phyloP scores from a whole-genome alignment of 2,329 filamentous ascomycete genomes.

The Epichloe sylvatica region DNA sequence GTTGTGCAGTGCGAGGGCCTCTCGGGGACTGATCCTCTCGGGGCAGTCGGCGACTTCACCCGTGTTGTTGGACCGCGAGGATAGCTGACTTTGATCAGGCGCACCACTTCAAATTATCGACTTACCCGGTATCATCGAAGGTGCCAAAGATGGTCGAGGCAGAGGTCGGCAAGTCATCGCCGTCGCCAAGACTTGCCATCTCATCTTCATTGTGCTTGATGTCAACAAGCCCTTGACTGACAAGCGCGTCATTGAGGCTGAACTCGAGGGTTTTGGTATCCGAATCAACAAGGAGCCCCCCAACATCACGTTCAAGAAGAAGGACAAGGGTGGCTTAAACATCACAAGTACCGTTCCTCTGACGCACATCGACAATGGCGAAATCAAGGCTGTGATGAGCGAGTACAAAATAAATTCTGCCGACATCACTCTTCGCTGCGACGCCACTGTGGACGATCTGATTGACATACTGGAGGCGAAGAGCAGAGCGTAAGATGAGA shows the following conservation, averaged over 20 bases:
- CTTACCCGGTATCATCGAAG: constrained; percentile 95
- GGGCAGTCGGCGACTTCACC: neutral
- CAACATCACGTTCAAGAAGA: constrained; percentile 99
- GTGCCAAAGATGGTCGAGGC: constrained; percentile 95
- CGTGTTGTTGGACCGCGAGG: neutral
- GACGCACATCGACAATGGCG: constrained; percentile 83
- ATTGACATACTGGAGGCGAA: constrained; percentile 94
- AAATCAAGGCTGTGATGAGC: constrained; percentile 95
- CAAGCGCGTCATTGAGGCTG: constrained; percentile 87
- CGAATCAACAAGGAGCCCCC: constrained; percentile 93
- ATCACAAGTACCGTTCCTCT: constrained; percentile 91
- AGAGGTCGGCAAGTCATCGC: constrained; percentile 97
- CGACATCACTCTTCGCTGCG: constrained; percentile 93
- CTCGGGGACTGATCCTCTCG: no score
- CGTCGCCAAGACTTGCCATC: constrained; percentile 93
- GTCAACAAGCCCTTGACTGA: constrained; percentile 97
- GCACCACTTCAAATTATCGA: constrained; percentile 97
- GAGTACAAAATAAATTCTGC: constrained; percentile 95
- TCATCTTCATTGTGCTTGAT: constrained; percentile 97
- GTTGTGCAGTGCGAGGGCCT: constrained; percentile 6
- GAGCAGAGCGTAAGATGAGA: constrained; percentile 41
- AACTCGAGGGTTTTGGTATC: constrained; percentile 94
- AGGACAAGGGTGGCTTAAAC: constrained; percentile 93
- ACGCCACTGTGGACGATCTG: constrained; percentile 91
- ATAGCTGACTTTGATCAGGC: constrained; percentile 26